phyloP scores from a whole-genome alignment of 1,139 yeast species.

The Yamadazyma epiphylla region DNA sequence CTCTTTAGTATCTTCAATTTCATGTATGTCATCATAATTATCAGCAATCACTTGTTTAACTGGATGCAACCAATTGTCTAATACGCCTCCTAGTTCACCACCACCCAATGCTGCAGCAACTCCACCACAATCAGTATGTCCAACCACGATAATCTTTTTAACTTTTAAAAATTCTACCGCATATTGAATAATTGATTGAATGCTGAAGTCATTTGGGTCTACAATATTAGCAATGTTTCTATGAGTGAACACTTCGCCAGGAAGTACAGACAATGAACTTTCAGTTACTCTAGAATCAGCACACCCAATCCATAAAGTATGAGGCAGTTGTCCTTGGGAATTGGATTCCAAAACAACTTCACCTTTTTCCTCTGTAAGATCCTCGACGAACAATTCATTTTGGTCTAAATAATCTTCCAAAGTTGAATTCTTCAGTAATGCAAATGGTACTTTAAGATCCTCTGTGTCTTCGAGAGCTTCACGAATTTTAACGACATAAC shows the following conservation, averaged over 20 bases:
- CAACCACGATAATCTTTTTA: constrained; percentile 81
- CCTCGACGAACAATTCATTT: constrained; percentile 66
- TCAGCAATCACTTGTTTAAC: constrained; percentile 67
- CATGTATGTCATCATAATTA: constrained; percentile 42
- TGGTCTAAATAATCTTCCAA: constrained; percentile 63
- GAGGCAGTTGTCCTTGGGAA: constrained; percentile 86
- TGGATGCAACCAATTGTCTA: constrained; percentile 76
- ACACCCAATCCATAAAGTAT: constrained; percentile 94
- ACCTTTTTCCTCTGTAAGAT: constrained; percentile 54
- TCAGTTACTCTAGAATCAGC: constrained; percentile 92
- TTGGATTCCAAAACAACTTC: constrained; percentile 60
- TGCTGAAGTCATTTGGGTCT: constrained; percentile 66
- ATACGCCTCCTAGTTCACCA: constrained; percentile 66
- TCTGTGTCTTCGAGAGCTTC: too few relatives aligned
- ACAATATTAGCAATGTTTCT: constrained; percentile 88
- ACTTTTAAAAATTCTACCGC: constrained; percentile 88
- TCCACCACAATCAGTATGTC: constrained; percentile 99
- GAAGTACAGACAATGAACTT: constrained; percentile 69
- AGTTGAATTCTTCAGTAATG: constrained; percentile 53
- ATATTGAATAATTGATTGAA: constrained; percentile 82
- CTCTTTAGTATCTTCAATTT: constrained; percentile 44
- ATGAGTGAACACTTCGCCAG: constrained; percentile 94
- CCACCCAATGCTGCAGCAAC: constrained; percentile 79
- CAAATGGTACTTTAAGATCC: constrained; percentile 37
- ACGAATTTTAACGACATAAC: too few relatives aligned